phyloP scores from a whole-genome alignment of 331 rosid species.

The Pyrus hybrid region DNA sequence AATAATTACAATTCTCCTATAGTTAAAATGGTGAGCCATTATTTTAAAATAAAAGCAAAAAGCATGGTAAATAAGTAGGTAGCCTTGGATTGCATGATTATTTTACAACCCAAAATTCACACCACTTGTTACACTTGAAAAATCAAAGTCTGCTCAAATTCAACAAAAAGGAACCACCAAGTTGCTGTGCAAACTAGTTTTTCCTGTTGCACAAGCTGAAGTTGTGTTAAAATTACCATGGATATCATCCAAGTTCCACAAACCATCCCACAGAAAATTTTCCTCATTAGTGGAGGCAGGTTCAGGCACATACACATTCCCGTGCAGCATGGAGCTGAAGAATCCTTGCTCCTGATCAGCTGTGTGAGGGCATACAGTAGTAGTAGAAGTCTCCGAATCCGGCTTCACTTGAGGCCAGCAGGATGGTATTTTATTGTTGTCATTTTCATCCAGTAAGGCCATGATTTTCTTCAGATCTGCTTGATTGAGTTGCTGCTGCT shows the following conservation, averaged over 20 bases:
- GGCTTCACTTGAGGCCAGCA: slow-evolving; percentile 35
- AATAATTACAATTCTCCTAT: not conserved
- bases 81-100: not conserved
- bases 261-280: slow-evolving; percentile 56
- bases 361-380: slow-evolving; percentile 15
- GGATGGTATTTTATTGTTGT: slow-evolving; percentile 18
- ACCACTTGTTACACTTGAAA: not conserved
- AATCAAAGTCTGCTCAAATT: not conserved
- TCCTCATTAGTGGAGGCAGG: slow-evolving; percentile 42
- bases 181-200: slow-evolving; percentile 41
- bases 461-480: slow-evolving; percentile 48
- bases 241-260: slow-evolving; percentile 81
- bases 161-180: slow-evolving; percentile 57
- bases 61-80: not conserved
- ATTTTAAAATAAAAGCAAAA: too few relatives aligned
- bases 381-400: slow-evolving; percentile 17
- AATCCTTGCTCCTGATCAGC: slow-evolving; percentile 34
- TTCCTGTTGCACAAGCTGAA: slow-evolving; percentile 38
- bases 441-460: slow-evolving; percentile 50
- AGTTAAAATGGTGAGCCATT: not conserved
- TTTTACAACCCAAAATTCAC: not conserved
- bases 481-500: slow-evolving; percentile 36
- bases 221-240: slow-evolving; percentile 25
- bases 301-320: slow-evolving; percentile 25
- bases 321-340: slow-evolving; percentile 38